Conservation (phyloP, 2,329 filamentous ascomycete genomes). For the Furcasterigmium sp. region DNA sequence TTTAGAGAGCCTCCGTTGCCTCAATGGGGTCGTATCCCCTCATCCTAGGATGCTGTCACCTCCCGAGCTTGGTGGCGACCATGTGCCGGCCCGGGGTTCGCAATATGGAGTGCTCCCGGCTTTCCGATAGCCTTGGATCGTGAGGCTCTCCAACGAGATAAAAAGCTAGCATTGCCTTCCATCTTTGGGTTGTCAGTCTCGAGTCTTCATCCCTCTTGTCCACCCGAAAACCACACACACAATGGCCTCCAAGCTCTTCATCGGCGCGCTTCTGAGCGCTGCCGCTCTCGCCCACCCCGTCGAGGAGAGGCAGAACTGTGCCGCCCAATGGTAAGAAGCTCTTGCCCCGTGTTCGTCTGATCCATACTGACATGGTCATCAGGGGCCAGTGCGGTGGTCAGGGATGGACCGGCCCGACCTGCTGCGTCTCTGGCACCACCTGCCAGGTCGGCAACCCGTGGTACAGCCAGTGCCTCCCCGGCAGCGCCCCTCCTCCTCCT, state of each 20-base stretch:
- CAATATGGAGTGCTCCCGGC: not conserved
- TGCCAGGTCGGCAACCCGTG: constrained; percentile 30
- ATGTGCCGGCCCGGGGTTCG: not conserved
- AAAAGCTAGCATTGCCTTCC: not conserved
- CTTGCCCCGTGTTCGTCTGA: no score
- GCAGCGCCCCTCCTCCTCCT: constrained; percentile 10
- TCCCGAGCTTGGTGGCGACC: not conserved
- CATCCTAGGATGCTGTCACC: not conserved
- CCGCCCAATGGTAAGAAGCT: constrained; percentile 22
- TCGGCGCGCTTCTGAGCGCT: constrained; percentile 8
- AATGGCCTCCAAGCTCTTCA: constrained; percentile 10
- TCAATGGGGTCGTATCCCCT: constrained; percentile 1
- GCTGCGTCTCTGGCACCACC: constrained; percentile 32
- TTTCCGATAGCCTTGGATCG: not conserved
- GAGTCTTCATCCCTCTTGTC: not conserved
- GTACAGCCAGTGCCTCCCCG: constrained; percentile 31
- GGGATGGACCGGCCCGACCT: constrained; percentile 37
- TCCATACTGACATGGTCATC: constrained; percentile 3
- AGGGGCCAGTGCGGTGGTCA: constrained; percentile 39
- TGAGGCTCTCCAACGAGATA: not conserved
- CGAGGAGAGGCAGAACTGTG: constrained; percentile 35
- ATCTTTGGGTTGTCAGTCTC: not conserved
- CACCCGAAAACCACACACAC: constrained; percentile 2
- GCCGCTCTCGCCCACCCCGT: constrained; percentile 33
- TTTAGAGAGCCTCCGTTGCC: constrained; percentile 2